Base-by-base conservation (phyloP, 2,329 filamentous ascomycete species). In the Cyphellophora europaea region DNA sequence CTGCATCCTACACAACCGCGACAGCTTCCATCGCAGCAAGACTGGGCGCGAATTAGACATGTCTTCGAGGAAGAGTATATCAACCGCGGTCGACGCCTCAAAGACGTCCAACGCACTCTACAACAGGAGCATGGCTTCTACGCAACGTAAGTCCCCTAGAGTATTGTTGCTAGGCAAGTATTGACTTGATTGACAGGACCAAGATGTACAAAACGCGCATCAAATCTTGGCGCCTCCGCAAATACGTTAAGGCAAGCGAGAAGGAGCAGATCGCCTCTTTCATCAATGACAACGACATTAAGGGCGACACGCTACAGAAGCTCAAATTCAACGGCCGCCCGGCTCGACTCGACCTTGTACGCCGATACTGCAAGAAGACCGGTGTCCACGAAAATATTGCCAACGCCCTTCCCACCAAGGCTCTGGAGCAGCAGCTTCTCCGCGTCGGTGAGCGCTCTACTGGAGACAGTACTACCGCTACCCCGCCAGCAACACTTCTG, bases 201-300 rank as follows among this genome's bases (percentile, higher is more conserved):
- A 32, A 33, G 16, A 33, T 33, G 19, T 37, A 32, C 19, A 37
- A 37, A 27, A 27, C 15, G 12, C 30, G 35, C 15, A 37, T 37
- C 18, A 37, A n/a, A 16, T 11, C 14, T 14, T 37, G 35, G 35
- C 17, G 17, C 11, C 35, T 37, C 30, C 13, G 19, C 6, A 37
- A 37, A 21, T 32, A 37, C 21, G 21, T 33, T 12, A 37, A 32
- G 17, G 19, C 18, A 11, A 17, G 11, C 14, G 32, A 34, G 12
- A 34, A 34, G 14, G 32, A 34, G 19, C n/a, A 12, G 11, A 34
- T 34, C 5, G 21, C 15, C 27, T n/a, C n/a, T 27, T 15, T 19
- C 12, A 32, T 32, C 17, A n/a, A 12, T 8, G 30, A 12, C 10
- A 15, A 32, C 8, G 5, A 17, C 8, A 32, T 32, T 18, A 11